A percentile compares a stretch with the other conserved stretches of the same genome.
Evolutionary conservation across 2,329 filamentous ascomycete species (phyloP).

Genomic region (Aspergillus chevalieri): DNA sequence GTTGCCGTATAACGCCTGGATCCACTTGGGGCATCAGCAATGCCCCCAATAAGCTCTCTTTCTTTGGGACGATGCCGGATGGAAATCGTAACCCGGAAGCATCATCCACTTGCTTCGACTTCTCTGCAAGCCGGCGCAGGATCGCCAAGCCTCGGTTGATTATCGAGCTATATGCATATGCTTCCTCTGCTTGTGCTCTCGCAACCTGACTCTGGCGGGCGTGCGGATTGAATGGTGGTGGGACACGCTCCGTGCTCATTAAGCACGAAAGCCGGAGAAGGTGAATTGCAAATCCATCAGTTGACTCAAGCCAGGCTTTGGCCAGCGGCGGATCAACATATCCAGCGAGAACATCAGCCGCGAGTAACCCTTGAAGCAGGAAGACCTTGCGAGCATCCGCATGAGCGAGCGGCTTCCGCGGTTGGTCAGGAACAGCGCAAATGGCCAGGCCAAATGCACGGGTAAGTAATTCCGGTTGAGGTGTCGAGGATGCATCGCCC

Average conservation of each 20-base stretch:
- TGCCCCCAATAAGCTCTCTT: conserved; percentile 61
- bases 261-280: conserved; percentile 69
- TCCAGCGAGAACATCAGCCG: conserved; percentile 78
- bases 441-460: conserved; percentile 82
- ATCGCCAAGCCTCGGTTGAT: conserved; percentile 63
- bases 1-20: conserved; percentile 57
- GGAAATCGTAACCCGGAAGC: conserved; percentile 48
- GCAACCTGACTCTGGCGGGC: conserved; percentile 27
- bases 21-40: conserved; percentile 62
- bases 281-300: conserved; percentile 76
- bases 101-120: conserved; percentile 53
- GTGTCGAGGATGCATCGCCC: conserved; percentile 58
- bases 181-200: conserved; percentile 36
- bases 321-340: conserved; percentile 70
- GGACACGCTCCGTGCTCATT: conserved; percentile 59
- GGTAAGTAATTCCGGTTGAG: conserved; percentile 74
- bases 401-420: conserved; percentile 56
- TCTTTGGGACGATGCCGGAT: conserved; percentile 57
- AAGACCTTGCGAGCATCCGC: conserved; percentile 81
- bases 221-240: conserved; percentile 12
- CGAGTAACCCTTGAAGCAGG: conserved; percentile 84
- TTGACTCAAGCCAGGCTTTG: conserved; percentile 72
- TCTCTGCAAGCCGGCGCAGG: conserved; percentile 63
- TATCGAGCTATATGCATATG: conserved; percentile 46
- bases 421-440: conserved; percentile 70